Conservation (phyloP, 257 asterid genomes). For the Plantago elongata region DNA sequence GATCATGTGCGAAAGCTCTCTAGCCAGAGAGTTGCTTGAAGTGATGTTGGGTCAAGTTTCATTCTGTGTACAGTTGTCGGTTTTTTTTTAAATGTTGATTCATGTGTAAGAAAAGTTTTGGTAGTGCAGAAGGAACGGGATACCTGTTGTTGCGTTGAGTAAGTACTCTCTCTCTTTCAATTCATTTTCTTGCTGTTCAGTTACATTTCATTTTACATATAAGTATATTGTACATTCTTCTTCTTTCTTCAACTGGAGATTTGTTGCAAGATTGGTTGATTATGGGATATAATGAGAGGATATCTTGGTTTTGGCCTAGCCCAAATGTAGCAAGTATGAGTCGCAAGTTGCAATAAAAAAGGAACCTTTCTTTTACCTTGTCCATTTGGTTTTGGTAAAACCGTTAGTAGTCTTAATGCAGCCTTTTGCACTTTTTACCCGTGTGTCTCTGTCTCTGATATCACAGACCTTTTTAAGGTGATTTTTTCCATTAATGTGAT, state of each 20-base stretch:
- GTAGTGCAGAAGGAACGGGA: conserved; percentile 55
- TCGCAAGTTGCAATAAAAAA: conserved; percentile 35
- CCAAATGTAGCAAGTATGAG: conserved; percentile 14
- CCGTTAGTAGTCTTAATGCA: neutral
- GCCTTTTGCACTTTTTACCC: too few species aligned
- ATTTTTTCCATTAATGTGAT: too few species aligned
- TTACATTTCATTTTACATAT: conserved; percentile 22
- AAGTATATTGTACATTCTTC: conserved; percentile 45
- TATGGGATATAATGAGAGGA: conserved; percentile 26
- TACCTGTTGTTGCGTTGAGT: conserved; percentile 23
- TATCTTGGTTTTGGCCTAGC: conserved; percentile 20
- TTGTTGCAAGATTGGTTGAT: conserved; percentile 35
- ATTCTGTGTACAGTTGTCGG: conserved; percentile 66
- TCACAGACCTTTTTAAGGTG: too few species aligned
- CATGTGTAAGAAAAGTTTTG: conserved; percentile 94
- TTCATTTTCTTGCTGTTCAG: conserved; percentile 24
- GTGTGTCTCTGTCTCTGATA: too few species aligned
- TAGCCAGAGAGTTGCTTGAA: conserved; percentile 8
- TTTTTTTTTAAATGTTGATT: conserved; percentile 39
- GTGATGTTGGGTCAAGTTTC: conserved; percentile 27
- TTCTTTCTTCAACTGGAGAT: conserved; percentile 25
- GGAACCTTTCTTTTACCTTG: conserved; percentile 5
- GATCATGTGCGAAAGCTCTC: conserved; percentile 24
- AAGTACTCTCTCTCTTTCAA: conserved; percentile 16
- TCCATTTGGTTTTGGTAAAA: conserved; percentile 3